Conservation (phyloP, 768 basidiomycete species). For the Steccherinum ochraceum region DNA sequence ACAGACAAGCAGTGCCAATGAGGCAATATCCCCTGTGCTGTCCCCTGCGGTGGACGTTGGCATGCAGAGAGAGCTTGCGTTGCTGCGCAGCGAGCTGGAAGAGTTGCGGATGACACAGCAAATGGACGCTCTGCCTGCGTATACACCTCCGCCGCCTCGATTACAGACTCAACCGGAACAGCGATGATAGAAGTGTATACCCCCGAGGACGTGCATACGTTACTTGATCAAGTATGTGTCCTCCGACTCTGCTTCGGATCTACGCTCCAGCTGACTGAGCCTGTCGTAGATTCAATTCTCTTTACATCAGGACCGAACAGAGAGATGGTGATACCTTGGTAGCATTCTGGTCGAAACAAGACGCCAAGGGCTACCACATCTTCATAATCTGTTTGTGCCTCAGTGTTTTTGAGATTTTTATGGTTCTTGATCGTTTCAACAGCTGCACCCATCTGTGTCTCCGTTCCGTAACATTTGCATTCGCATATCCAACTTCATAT, state of each 20-base stretch:
- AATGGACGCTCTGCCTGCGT: not conserved
- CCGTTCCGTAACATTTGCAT: not conserved
- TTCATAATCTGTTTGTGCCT: too few species aligned
- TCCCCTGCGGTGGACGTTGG: too few species aligned
- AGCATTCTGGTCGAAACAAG: too few species aligned
- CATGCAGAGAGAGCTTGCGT: not conserved
- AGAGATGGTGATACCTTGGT: too few species aligned
- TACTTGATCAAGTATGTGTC: not conserved
- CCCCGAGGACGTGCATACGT: not conserved
- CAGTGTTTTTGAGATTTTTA: too few species aligned
- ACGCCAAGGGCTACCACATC: too few species aligned
- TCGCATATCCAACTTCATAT: not conserved
- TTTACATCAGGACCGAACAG: too few species aligned
- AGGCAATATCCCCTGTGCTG: too few species aligned
- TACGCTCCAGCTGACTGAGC: too few species aligned
- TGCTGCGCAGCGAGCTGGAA: not conserved
- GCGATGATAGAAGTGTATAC: not conserved
- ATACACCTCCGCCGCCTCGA: not conserved
- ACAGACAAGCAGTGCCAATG: not conserved
- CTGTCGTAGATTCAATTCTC: too few species aligned
- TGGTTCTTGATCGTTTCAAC: not conserved
- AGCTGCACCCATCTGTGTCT: not conserved
- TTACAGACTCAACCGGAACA: not conserved
- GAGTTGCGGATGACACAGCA: not conserved
- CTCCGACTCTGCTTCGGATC: not conserved